These are phyloP conservation scores for Ogataea paradorogensis DNA, from an alignment of 805 yeast species.

Conservation along the genomic window DNA sequence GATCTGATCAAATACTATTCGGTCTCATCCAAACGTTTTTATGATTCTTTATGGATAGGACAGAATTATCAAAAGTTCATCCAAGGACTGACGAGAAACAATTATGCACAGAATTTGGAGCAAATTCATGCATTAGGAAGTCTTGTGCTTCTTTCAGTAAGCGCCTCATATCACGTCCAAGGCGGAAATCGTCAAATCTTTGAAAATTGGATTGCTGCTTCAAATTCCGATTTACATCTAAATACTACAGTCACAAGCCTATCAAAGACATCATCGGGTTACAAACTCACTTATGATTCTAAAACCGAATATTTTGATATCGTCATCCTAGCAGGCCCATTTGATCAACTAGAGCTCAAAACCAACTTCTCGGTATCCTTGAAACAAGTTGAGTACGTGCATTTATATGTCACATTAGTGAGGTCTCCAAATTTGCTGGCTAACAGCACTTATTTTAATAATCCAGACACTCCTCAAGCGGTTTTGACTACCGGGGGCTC, in stretches of 20 bases:
- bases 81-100: constrained; percentile 42
- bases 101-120: constrained; percentile 40
- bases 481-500: constrained; percentile 26
- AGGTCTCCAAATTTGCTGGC: constrained; percentile 17
- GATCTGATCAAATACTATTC: constrained; percentile 25
- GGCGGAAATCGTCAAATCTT: constrained; percentile 49
- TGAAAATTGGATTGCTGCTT: constrained; percentile 35
- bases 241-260: constrained; percentile 31
- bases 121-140: constrained; percentile 45
- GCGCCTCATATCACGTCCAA: constrained; percentile 32
- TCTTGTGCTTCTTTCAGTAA: constrained; percentile 39
- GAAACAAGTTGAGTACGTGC: constrained; percentile 34
- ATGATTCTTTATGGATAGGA: constrained; percentile 27
- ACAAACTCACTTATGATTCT: constrained; percentile 5
- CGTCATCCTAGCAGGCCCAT: constrained; percentile 45
- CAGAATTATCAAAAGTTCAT: constrained; percentile 28
- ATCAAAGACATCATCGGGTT: constrained; percentile 1
- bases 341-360: constrained; percentile 29
- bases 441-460: constrained; percentile 13
- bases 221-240: constrained; percentile 35
- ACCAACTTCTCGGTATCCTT: constrained; percentile 9
- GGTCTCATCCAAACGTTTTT: constrained; percentile 25
- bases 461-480: constrained; percentile 24
- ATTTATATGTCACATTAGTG: constrained; percentile 39
- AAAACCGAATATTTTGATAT: constrained; percentile 34